A percentile compares a stretch with the other conserved stretches of the same genome.
Conservation (phyloP, 73 alveolate species). For the Diophrys sp. region DNA sequence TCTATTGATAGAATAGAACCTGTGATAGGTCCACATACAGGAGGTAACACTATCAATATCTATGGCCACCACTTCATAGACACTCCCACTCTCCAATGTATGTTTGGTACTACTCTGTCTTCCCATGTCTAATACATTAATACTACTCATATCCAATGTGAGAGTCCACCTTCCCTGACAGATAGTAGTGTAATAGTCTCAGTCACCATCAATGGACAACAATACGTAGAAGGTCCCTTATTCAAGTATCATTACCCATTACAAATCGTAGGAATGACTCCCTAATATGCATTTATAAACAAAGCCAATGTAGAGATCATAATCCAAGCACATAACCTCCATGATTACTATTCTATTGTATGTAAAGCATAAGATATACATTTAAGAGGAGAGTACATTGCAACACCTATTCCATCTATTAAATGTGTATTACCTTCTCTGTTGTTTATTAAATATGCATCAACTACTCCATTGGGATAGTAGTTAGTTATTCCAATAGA, state of each 20-base stretch:
- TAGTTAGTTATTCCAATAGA: neutral
- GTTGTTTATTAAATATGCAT: neutral
- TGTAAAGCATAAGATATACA: neutral
- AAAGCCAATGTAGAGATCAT: neutral
- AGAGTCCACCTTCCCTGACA: neutral
- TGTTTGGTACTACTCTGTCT: neutral
- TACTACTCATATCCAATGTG: neutral
- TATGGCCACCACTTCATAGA: neutral
- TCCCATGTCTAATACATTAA: neutral
- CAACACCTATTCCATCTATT: neutral
- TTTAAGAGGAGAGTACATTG: neutral
- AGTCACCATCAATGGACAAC: neutral
- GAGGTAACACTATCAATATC: neutral
- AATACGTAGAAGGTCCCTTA: neutral
- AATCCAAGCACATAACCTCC: neutral
- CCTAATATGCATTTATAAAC: neutral
- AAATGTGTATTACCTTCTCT: neutral
- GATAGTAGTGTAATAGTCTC: neutral
- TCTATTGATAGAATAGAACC: neutral
- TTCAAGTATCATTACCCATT: neutral
- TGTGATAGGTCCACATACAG: neutral
- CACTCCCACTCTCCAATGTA: neutral
- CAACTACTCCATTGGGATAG: neutral
- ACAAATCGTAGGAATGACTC: neutral
- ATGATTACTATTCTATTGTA: neutral